Percentiles rank a stretch among this genome's conserved stretches.
These are phyloP conservation scores for Botrytis aclada DNA, from an alignment of 2,329 filamentous ascomycete species.

Conservation along the genomic window DNA sequence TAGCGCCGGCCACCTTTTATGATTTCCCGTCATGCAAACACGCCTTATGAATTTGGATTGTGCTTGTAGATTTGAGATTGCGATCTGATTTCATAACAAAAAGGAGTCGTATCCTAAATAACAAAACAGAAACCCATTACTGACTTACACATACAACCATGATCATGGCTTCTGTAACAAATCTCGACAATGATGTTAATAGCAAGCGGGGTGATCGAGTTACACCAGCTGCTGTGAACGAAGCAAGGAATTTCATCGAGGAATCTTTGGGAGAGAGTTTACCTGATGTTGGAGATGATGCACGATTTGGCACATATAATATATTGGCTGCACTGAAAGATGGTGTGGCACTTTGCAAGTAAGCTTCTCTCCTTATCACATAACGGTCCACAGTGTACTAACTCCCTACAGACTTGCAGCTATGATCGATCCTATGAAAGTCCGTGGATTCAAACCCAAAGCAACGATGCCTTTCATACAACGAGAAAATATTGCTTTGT, in stretches of 20 bases:
- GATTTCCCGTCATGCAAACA: conserved; percentile 9
- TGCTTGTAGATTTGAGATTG: conserved; percentile 15
- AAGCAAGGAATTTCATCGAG: conserved; percentile 84
- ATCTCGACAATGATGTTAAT: conserved; percentile 92
- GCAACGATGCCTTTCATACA: conserved; percentile 97
- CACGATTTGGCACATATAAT: conserved; percentile 41
- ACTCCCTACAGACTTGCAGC: conserved; percentile 64
- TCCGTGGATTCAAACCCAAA: conserved; percentile 78
- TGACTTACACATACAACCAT: background rate
- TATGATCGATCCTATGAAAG: conserved; percentile 69
- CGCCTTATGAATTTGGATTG: conserved; percentile 11
- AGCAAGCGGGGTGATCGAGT: conserved; percentile 90
- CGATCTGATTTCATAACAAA: conserved; percentile 16
- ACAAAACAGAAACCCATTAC: background rate
- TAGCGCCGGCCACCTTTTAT: conserved; percentile 17
- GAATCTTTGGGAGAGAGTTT: conserved; percentile 71
- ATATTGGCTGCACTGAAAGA: conserved; percentile 84
- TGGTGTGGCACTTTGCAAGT: conserved; percentile 91
- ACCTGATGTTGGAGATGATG: conserved; percentile 50
- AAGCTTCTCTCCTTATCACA: conserved; percentile 38
- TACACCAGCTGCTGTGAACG: conserved; percentile 83
- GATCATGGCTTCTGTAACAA: conserved; percentile 86
- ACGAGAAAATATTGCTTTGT: conserved; percentile 99
- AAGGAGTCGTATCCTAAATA: conserved; percentile 9
- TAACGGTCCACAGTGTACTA: conserved; percentile 17